Base-by-base conservation (phyloP, 1,139 yeast species). In the Hansenula sp. region DNA sequence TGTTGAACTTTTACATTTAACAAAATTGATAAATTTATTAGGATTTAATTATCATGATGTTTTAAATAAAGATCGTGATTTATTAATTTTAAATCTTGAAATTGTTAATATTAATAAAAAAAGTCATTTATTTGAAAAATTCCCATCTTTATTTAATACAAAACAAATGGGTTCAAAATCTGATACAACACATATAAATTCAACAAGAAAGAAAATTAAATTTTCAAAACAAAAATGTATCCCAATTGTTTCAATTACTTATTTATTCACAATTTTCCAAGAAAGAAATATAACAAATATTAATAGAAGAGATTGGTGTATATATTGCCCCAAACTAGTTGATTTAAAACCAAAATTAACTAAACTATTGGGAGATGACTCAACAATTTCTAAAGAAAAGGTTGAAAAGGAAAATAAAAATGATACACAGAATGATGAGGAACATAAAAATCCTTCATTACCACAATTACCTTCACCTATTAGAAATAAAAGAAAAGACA, bases 1-100 rank as follows among this genome's bases (percentile, higher is more conserved):
- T 0, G 78, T 88, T 16, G 97, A 90, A 57, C 66, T 82, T 24
- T 64, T 87, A 32, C 97, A 90, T 61, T 54, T 87, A 10, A 79
- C 75, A 16, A 82, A 84, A 52, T 66, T 90, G 38, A 66, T 87
- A 12, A 55, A 64, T 29, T 58, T 68, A n/a, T 51, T 79, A 19
- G 68, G 86, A 12, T 69, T 80, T 58, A 61, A 68, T 39, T 63
- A 74, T 46, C 62, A 73, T 47, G 74, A 75, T 4, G 68, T 74
- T 4, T 66, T 89, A 41, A 75, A 77, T 8, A 61, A 72, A 17
- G 65, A 71, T 11, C 68, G 88, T 30, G 89, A 86, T 55, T 52
- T 87, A 16, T 63, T 89, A 28, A 61, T 89, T 3, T 71, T 87
- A 2, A 80, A 82, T 50, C 67, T 84, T 6, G 53, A 67, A 2